These are phyloP conservation scores for Rhodomyrtus psidioides DNA, from an alignment of 441 rosid species.

Conservation along the genomic window DNA sequence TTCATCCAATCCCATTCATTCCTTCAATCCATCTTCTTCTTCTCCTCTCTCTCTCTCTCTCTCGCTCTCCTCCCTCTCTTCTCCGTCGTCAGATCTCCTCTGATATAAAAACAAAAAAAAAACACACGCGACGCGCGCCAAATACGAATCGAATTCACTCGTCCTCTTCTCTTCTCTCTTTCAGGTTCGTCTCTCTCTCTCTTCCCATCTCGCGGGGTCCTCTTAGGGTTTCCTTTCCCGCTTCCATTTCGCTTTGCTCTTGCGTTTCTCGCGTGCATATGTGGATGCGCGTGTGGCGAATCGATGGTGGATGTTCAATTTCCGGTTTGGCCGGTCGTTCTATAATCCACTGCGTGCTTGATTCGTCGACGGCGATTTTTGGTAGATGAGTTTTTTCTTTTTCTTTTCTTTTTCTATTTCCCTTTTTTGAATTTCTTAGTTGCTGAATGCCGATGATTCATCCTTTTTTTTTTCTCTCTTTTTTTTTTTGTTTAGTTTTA, in stretches of 20 bases:
- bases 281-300: neutral
- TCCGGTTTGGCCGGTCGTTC: neutral
- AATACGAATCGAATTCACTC: constrained; percentile 10
- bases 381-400: neutral
- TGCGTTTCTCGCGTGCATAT: neutral
- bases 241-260: neutral
- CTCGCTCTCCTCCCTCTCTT: constrained; percentile 5
- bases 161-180: neutral
- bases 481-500: neutral
- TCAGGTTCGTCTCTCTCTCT: neutral
- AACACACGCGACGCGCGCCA: constrained; percentile 22
- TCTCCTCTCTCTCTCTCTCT: neutral
- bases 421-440: neutral
- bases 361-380: neutral
- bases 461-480: no score
- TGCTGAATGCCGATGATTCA: neutral
- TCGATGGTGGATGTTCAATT: neutral
- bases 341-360: neutral
- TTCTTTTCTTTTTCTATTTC: neutral
- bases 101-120: neutral
- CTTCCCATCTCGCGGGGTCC: neutral
- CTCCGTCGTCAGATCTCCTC: constrained; percentile 45
- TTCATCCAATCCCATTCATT: neutral
- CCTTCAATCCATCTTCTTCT: neutral
- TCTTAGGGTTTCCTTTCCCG: neutral